Evolutionary conservation across 2,329 filamentous ascomycete species (phyloP).

Genomic region (Diaporthe sp.): DNA sequence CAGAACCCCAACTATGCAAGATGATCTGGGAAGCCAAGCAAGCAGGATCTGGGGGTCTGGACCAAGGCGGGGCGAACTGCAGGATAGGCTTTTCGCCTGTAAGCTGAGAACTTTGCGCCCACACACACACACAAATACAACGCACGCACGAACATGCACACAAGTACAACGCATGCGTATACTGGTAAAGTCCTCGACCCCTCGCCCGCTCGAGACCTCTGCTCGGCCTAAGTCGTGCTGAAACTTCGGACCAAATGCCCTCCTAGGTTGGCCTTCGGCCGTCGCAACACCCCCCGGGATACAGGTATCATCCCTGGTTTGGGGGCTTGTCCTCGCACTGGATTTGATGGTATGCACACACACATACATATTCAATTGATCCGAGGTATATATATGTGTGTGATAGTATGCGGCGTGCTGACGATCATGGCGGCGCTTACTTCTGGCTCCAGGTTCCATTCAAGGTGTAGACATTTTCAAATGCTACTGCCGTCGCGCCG

Average conservation of each 20-base stretch:
- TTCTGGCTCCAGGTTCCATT: not conserved
- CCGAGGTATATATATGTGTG: not conserved
- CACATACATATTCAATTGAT: not conserved
- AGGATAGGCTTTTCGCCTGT: not conserved
- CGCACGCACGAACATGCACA: not conserved
- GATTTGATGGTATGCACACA: not conserved
- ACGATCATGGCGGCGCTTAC: not conserved
- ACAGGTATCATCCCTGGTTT: constrained; percentile 17
- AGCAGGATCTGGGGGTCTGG: not conserved
- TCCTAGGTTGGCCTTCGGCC: not conserved
- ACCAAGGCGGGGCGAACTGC: not conserved
- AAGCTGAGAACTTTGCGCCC: not conserved
- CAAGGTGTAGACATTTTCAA: not conserved
- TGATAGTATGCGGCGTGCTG: not conserved
- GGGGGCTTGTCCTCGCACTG: not conserved
- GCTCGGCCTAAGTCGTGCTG: constrained; percentile 6
- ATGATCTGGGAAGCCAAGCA: not conserved
- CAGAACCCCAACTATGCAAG: not conserved
- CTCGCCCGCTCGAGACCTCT: not conserved
- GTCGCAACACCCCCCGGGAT: not conserved
- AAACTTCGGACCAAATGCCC: constrained; percentile 19
- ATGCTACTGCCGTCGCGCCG: not conserved
- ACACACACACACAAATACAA: too few species aligned
- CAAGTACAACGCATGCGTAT: not conserved
- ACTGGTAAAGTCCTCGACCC: not conserved